Conservation (phyloP, 202 grass and related monocot genomes). For the Musa balbisiana region DNA sequence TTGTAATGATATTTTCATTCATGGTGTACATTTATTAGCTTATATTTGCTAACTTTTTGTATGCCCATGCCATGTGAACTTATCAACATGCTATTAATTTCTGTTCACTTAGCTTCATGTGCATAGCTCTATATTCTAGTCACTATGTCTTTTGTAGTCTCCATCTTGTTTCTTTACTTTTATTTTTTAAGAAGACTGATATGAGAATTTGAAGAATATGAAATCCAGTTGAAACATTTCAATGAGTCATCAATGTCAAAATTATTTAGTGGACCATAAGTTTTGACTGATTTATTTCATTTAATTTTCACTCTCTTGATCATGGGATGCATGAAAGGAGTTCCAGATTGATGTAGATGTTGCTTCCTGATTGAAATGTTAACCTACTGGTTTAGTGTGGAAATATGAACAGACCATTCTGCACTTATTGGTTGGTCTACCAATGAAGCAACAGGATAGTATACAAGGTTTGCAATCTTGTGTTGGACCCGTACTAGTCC, state of each 20-base stretch:
- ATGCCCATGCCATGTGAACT: no score
- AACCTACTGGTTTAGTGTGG: not conserved
- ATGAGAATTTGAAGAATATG: not conserved
- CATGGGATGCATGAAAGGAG: not conserved
- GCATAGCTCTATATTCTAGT: no score
- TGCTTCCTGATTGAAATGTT: not conserved
- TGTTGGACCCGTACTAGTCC: no score
- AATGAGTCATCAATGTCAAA: not conserved
- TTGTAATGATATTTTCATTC: not conserved
- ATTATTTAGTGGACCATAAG: not conserved
- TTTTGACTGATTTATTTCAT: not conserved
- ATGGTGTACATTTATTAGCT: no score
- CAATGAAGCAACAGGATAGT: no score
- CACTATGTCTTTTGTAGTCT: no score
- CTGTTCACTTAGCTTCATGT: not conserved
- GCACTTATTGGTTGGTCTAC: no score
- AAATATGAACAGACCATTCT: not conserved
- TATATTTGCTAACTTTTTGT: no score
- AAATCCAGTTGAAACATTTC: slow-evolving; percentile 2
- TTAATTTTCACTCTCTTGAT: no score
- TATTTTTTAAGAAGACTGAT: no score
- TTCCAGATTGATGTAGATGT: not conserved
- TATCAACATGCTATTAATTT: not conserved
- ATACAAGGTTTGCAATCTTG: no score
- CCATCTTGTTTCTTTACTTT: no score